Evolutionary conservation across 75 land plant genomes (phyloP), one percentile per base, ranked within the genome.

Genomic region (Isoetes taiwanensis): DNA sequence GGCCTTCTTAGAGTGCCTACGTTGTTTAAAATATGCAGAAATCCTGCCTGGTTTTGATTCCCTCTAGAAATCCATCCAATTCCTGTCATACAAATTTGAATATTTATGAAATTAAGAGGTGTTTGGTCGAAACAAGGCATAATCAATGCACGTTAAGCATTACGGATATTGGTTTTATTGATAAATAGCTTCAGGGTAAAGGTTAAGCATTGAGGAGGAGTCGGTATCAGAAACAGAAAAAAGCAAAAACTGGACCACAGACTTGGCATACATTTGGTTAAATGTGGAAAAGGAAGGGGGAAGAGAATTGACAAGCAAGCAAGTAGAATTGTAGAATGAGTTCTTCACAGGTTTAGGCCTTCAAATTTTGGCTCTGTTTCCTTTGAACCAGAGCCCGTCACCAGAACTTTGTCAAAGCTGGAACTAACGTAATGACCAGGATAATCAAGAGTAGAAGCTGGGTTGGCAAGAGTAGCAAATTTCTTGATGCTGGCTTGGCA

Each of bases 271-370:
- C 12, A 73, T 53, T n/a, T 58, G 67, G 48, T 89, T 84, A 69
- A 94, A 94, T 55, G 62, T 69, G 28, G 96, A 83, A n/a, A 76
- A 76, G 1, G 99, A 94, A 11, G 99, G 99, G 10, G 90, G 90
- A 61, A 81, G 88, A 0, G 99, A 62, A 32, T 79, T 85, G 27
- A 67, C 64, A 20, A 94, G 62, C 10, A 94, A n/a, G 30, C 76
- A 72, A 14, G 84, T 75, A 0, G 83, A 58, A 53, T 69, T 72
- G 0, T 95, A 83, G 19, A 84, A 84, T 16, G 99, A 84, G 39
- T 88, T 34, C 56, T 76, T 78, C 57, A 94, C 68, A 37, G 54
- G 39, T 43, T n/a, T n/a, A n/a, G n/a, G n/a, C n/a, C n/a, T n/a
- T n/a, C n/a, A n/a, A n/a, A n/a, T n/a, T n/a, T n/a, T n/a, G n/a